A percentile compares a stretch with the other conserved stretches of the same genome.
These are phyloP conservation scores for Neurospora crassa DNA, from an alignment of 2,329 filamentous ascomycete species.

Conservation along the genomic window DNA sequence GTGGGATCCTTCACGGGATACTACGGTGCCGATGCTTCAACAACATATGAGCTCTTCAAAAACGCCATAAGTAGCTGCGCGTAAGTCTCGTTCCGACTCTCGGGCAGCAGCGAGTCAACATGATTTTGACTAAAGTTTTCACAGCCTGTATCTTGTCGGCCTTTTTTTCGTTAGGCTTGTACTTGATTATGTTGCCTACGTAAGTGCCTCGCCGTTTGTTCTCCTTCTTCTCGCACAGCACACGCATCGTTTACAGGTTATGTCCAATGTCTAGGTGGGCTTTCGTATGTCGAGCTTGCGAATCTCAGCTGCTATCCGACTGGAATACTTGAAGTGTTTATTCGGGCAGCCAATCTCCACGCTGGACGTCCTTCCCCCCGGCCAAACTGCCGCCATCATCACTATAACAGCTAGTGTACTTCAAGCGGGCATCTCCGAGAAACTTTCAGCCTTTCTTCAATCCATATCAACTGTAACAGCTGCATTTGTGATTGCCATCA, in stretches of 20 bases:
- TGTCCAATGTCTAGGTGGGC: constrained; percentile 27
- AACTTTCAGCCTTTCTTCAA: constrained; percentile 48
- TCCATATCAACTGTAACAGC: constrained; percentile 42
- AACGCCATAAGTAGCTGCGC: constrained; percentile 21
- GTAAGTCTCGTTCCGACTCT: constrained; percentile 10
- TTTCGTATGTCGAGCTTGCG: constrained; percentile 52
- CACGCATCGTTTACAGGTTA: background rate
- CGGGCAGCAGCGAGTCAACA: constrained; percentile 23
- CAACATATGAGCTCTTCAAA: constrained; percentile 20
- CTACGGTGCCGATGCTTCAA: constrained; percentile 16
- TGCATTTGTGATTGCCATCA: constrained; percentile 44
- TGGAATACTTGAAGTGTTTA: constrained; percentile 53
- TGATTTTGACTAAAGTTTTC: constrained; percentile 5
- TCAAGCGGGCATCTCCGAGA: constrained; percentile 54
- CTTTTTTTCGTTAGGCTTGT: constrained; percentile 58
- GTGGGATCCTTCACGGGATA: constrained; percentile 24
- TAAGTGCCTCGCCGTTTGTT: constrained; percentile 11
- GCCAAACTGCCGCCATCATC: constrained; percentile 50
- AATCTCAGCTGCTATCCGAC: constrained; percentile 49
- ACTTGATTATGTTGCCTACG: constrained; percentile 42
- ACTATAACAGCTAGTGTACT: constrained; percentile 53
- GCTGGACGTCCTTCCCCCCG: constrained; percentile 53
- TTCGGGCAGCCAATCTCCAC: constrained; percentile 57
- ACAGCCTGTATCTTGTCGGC: constrained; percentile 55
- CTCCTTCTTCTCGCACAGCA: background rate